phyloP scores from a whole-genome alignment of 768 basidiomycete species.

The Artomyces pyxidatus region DNA sequence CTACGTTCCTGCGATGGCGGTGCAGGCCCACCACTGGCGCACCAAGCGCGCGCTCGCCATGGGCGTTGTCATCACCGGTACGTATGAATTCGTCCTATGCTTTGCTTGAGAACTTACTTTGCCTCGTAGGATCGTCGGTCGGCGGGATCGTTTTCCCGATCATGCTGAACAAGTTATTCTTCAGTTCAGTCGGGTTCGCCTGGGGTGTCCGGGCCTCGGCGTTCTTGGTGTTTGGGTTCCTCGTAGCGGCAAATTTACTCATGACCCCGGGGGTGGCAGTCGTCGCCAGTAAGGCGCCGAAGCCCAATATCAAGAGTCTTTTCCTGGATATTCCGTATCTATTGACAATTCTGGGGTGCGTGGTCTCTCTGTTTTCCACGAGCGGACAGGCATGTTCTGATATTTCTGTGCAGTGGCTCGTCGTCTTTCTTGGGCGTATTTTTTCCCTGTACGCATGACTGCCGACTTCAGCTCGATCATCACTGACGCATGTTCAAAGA shows the following conservation, averaged over 20 bases:
- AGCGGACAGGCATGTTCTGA: background rate
- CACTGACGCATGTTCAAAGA: constrained; percentile 3
- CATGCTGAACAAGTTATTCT: constrained; percentile 24
- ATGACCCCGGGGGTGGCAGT: constrained; percentile 18
- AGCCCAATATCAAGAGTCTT: constrained; percentile 6
- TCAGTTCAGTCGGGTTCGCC: constrained; percentile 28
- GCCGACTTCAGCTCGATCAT: background rate
- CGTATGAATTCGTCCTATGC: constrained; percentile 19
- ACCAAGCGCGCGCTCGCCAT: constrained; percentile 27
- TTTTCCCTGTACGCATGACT: constrained; percentile 17
- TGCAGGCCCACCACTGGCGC: constrained; percentile 39
- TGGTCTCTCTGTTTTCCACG: background rate
- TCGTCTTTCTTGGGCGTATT: constrained; percentile 15
- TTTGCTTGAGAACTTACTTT: background rate
- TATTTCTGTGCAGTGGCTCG: too few species aligned
- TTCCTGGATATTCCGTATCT: constrained; percentile 17
- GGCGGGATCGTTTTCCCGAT: constrained; percentile 30
- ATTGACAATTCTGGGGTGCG: constrained; percentile 9
- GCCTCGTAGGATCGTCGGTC: constrained; percentile 22
- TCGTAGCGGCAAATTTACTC: constrained; percentile 15
- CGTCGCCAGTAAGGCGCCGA: background rate
- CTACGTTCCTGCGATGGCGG: constrained; percentile 37
- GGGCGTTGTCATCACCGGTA: constrained; percentile 22
- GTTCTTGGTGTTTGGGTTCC: constrained; percentile 16
- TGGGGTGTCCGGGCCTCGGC: constrained; percentile 32